Evolutionary conservation across 202 grass and related monocot species (phyloP), one percentile per base, ranked within the genome.

Genomic region (Carex arenaria): DNA sequence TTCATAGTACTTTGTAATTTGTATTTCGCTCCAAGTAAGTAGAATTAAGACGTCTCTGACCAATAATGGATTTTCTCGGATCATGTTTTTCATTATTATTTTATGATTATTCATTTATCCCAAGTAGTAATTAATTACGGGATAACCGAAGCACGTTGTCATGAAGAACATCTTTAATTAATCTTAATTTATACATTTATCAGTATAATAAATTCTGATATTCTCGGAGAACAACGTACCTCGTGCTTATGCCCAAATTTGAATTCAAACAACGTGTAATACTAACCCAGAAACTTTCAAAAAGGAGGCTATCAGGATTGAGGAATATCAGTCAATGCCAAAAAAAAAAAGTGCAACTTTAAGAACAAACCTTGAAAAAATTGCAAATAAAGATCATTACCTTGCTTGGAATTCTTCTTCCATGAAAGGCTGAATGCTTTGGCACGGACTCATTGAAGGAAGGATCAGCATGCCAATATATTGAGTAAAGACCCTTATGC

Each of bases 341-440:
- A 54, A 1, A 74, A 74, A 5, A 53, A 54, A n/a, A n/a, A n/a
- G n/a, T n/a, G n/a, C n/a, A n/a, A n/a, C n/a, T n/a, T n/a, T n/a
- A n/a, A 75, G 1, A 75, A 75, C 5, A 53, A 54, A 12, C 70
- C 20, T 74, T 52, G 12, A 54, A 82, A 67, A 34, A 82, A 20
- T 4, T 34, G 68, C 7, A 64, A 34, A 82, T 68, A 68, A 82
- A 66, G 79, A 81, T 81, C 79, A 82, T 36, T 82, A 85, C 83
- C 83, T 65, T 78, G 85, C 91, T 93, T 10, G 91, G 91, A 84
- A 90, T 89, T 86, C 64, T 85, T 30, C 92, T 86, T 20, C 68
- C 89, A 28, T 87, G 83, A 76, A 94, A 94, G 2, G 83, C 79
- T 1, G 92, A 94, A 79, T 89, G 64, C 20, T 52, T 67, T 5